A percentile compares a stretch with the other conserved stretches of the same genome.
Evolutionary conservation across 768 basidiomycete species (phyloP).

Genomic region (Pisolithus orientalis): DNA sequence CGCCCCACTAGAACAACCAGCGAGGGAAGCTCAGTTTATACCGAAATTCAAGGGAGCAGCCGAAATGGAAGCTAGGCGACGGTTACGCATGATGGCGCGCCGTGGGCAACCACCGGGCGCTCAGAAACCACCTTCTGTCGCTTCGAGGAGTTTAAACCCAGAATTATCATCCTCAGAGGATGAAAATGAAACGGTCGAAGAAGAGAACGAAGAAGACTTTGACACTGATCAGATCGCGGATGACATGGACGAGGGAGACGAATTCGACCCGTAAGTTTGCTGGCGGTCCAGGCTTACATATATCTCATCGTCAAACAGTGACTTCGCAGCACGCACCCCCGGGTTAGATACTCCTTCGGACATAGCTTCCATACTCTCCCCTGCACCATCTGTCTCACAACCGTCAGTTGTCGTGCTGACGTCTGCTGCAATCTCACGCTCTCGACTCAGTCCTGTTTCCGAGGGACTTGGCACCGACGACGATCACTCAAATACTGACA

Average conservation of each 20-base stretch:
- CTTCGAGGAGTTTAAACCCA: slow-evolving; percentile 38
- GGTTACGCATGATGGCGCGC: slow-evolving; percentile 60
- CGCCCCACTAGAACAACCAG: slow-evolving; percentile 28
- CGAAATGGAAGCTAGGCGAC: slow-evolving; percentile 78
- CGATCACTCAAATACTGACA: slow-evolving; percentile 14
- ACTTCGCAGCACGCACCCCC: slow-evolving; percentile 56
- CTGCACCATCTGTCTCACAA: slow-evolving; percentile 30
- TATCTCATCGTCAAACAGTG: slow-evolving; percentile 33
- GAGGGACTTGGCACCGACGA: slow-evolving; percentile 40
- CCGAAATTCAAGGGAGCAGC: slow-evolving; percentile 78
- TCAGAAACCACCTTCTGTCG: slow-evolving; percentile 18
- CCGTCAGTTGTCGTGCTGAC: neutral
- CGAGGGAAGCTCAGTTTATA: slow-evolving; percentile 55
- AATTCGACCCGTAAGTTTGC: slow-evolving; percentile 69
- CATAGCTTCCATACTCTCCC: slow-evolving; percentile 52
- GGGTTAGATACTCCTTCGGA: slow-evolving; percentile 59
- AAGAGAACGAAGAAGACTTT: slow-evolving; percentile 48
- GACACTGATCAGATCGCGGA: slow-evolving; percentile 42
- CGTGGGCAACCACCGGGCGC: slow-evolving; percentile 30
- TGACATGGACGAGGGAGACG: slow-evolving; percentile 61
- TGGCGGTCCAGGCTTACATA: neutral
- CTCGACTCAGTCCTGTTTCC: slow-evolving; percentile 59
- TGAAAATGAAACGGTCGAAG: slow-evolving; percentile 41
- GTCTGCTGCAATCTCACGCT: slow-evolving; percentile 21
- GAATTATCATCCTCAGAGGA: slow-evolving; percentile 47